phyloP scores from a whole-genome alignment of 2,329 filamentous ascomycete genomes.

The Aspergillus ochraceus region DNA sequence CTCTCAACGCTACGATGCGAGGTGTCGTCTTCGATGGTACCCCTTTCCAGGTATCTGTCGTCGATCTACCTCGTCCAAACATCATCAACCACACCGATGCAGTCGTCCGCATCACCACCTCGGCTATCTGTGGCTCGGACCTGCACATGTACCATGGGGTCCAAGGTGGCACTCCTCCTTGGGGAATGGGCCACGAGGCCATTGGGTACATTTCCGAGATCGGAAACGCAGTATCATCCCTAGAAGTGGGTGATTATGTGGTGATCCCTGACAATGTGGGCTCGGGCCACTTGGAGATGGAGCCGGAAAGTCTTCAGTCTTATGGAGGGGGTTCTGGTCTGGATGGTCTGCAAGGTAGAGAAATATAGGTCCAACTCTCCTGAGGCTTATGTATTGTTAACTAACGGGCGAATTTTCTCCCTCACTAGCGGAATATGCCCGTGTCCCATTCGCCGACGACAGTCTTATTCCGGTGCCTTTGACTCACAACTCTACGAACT shows the following conservation, averaged over 20 bases:
- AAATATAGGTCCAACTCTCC: background rate
- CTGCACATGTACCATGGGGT: constrained; percentile 36
- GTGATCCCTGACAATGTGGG: background rate
- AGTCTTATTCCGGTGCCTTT: background rate
- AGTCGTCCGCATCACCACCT: constrained; percentile 35
- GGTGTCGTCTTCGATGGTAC: constrained; percentile 28
- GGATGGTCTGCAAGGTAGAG: constrained; percentile 14
- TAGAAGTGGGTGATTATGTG: constrained; percentile 20
- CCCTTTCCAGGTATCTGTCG: constrained; percentile 25
- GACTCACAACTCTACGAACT: constrained; percentile 2
- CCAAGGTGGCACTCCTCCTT: constrained; percentile 24
- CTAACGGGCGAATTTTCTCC: background rate
- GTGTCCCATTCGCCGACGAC: constrained; percentile 19
- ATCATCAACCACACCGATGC: constrained; percentile 28
- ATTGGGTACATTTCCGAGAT: constrained; percentile 22
- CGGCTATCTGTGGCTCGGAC: constrained; percentile 38
- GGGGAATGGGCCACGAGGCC: constrained; percentile 25
- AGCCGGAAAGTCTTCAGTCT: background rate
- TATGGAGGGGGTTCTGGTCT: background rate
- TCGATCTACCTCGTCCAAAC: constrained; percentile 19
- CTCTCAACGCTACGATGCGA: constrained; percentile 19
- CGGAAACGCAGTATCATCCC: constrained; percentile 15
- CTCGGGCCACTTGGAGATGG: background rate
- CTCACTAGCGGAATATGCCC: constrained; percentile 17
- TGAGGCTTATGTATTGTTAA: too few relatives aligned